Conservation (phyloP, 495 filamentous ascomycete genomes). For the Bacidia gigantensis region DNA sequence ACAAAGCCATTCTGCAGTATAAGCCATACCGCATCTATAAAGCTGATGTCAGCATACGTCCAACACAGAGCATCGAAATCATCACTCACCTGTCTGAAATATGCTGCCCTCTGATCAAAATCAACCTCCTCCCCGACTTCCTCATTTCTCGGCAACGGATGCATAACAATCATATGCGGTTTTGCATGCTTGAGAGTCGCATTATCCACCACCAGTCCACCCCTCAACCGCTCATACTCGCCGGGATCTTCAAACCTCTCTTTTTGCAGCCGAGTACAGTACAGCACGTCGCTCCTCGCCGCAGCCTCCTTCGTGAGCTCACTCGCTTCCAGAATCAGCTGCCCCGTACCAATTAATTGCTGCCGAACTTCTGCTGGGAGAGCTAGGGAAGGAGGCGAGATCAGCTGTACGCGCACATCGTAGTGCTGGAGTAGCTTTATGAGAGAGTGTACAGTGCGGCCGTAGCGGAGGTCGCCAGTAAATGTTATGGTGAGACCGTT, state of each 20-base stretch:
- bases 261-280: slow-evolving; percentile 93
- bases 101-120: slow-evolving; percentile 90
- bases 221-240: slow-evolving; percentile 76
- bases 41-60: slow-evolving; percentile 23
- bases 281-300: slow-evolving; percentile 72
- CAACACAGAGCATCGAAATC: neutral
- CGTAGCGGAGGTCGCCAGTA: slow-evolving; percentile 80
- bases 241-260: slow-evolving; percentile 71
- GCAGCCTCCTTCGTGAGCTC: slow-evolving; percentile 75
- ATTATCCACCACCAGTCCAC: slow-evolving; percentile 78
- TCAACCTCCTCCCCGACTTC: slow-evolving; percentile 94
- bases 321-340: slow-evolving; percentile 59
- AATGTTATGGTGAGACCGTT: slow-evolving; percentile 92
- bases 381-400: slow-evolving; percentile 64
- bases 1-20: slow-evolving; percentile 92
- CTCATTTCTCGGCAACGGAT: slow-evolving; percentile 82
- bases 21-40: slow-evolving; percentile 91
- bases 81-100: slow-evolving; percentile 89
- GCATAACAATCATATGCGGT: slow-evolving; percentile 81
- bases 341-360: slow-evolving; percentile 53
- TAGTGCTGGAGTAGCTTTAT: slow-evolving; percentile 89
- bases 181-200: slow-evolving; percentile 84
- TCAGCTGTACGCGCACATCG: slow-evolving; percentile 83
- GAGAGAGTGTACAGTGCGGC: slow-evolving; percentile 86
- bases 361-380: slow-evolving; percentile 62